Base-by-base conservation (phyloP, 208 protist species). In the Naegleria fowleri region DNA sequence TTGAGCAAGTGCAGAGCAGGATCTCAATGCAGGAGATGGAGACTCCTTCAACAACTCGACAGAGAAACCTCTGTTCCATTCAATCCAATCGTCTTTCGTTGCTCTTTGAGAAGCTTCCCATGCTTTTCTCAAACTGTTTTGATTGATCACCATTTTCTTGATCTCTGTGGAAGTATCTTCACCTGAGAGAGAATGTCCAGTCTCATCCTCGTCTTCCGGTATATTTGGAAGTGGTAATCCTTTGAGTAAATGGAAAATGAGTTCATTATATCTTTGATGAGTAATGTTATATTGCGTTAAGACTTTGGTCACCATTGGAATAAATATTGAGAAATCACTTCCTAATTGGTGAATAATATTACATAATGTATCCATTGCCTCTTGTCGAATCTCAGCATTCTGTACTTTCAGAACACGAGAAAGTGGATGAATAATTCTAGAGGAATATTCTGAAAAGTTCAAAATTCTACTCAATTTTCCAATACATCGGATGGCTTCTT, bases 61-160 rank as follows among this genome's bases (percentile, higher is more conserved):
- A 41, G 92, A 93, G 43, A 98, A 97, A 36, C 94, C 90, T 40
- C 96, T 91, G 29, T 98, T 93, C 97, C 97, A 98, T 86, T 97
- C 96, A 38, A 91, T 51, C 96, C 97, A 98, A 90, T 98, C 97
- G 16, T 97, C 96, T 83, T 94, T 94, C 0, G 96, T 96, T 9
- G 92, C 92, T 38, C 93, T 86, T 88, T 97, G 93, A 38, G 93
- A 91, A 40, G 94, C 92, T 55, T 97, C 93, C 96, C 97, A 98
- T 15, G 95, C 94, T 90, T 93, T 93, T 90, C 92, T 92, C 9
- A 97, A 88, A 79, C 94, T 95, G 29, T 90, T 79, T 88, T 95
- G 93, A 88, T 97, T 97, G 2, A 93, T 90, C 36, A 88, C 86
- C 6, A 96, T 76, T 83, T 95, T 95, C 48, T 92, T 96, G 13